Conservation (phyloP, 345 rosid genomes). For the Citrus glauca region DNA sequence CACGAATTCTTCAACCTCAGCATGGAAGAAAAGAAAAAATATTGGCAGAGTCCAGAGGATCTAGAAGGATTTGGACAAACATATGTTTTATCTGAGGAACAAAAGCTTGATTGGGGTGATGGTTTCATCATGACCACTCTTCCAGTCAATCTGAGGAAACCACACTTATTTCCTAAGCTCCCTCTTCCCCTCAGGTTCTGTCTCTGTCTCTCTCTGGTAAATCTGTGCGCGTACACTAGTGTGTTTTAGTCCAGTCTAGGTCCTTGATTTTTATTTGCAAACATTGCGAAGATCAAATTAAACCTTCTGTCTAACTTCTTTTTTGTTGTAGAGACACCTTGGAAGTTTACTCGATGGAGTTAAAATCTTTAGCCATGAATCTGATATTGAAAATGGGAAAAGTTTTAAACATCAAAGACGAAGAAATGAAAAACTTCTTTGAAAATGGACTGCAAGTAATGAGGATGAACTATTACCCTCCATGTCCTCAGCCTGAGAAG, state of each 20-base stretch:
- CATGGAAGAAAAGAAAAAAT: slow-evolving; percentile 25
- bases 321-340: not conserved
- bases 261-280: too few species aligned
- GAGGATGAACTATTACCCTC: slow-evolving; percentile 36
- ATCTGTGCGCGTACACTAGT: too few species aligned
- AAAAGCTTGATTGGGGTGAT: not conserved
- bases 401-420: slow-evolving; percentile 11
- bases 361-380: slow-evolving; percentile 8
- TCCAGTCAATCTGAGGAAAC: too few species aligned
- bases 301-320: too few species aligned
- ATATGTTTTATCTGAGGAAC: not conserved
- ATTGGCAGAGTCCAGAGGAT: slow-evolving; percentile 18
- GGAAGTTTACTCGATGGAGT: not conserved
- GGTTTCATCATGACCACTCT: not conserved
- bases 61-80: slow-evolving; percentile 24
- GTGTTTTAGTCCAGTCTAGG: too few species aligned
- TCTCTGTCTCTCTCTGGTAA: not conserved
- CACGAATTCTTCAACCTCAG: slow-evolving; percentile 26
- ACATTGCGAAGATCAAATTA: too few species aligned
- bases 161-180: too few species aligned
- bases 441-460: slow-evolving; percentile 15
- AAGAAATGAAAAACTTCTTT: slow-evolving; percentile 19
- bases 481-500: slow-evolving; percentile 30
- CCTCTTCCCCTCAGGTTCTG: not conserved
- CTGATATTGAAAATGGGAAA: slow-evolving; percentile 13